These are phyloP conservation scores for Hortiboletus flavorubellus DNA, from an alignment of 768 basidiomycete genomes.

Conservation along the genomic window DNA sequence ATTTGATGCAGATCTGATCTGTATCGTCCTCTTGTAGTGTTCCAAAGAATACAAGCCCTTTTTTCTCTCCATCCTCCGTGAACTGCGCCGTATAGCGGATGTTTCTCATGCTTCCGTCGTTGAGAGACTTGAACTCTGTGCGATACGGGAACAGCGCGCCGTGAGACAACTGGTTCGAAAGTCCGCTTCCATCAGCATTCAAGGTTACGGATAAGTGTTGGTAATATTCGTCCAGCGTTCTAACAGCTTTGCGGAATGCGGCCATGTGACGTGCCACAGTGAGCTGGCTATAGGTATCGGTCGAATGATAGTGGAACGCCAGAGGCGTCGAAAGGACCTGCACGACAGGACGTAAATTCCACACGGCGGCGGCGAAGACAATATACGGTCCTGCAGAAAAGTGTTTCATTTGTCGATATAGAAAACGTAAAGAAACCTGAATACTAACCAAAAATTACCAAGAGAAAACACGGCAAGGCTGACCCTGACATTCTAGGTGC, in stretches of 20 bases:
- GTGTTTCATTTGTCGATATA: too few species aligned
- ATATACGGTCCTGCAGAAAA: constrained; percentile 23
- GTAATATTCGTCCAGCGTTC: constrained; percentile 25
- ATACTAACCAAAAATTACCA: neutral
- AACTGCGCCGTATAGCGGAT: too few species aligned
- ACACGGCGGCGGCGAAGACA: constrained; percentile 26
- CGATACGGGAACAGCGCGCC: too few species aligned
- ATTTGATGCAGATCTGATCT: constrained; percentile 29
- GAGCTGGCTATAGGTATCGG: constrained; percentile 8
- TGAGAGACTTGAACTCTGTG: too few species aligned
- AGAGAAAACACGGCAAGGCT: neutral
- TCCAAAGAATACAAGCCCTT: constrained; percentile 11
- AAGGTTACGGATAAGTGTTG: neutral
- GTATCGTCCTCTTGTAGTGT: too few species aligned
- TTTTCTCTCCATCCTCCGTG: too few species aligned
- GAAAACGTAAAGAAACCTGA: neutral
- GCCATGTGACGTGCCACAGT: constrained; percentile 20
- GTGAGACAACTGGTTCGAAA: too few species aligned
- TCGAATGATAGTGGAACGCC: constrained; percentile 22
- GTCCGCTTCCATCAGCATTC: too few species aligned
- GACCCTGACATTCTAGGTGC: neutral
- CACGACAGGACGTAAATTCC: constrained; percentile 19
- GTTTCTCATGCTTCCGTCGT: too few species aligned
- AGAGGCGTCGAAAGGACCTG: constrained; percentile 27
- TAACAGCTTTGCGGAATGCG: constrained; percentile 25